Base-by-base conservation (phyloP, 1,139 yeast genomes). In the Scheffersomyces segobiensis region DNA sequence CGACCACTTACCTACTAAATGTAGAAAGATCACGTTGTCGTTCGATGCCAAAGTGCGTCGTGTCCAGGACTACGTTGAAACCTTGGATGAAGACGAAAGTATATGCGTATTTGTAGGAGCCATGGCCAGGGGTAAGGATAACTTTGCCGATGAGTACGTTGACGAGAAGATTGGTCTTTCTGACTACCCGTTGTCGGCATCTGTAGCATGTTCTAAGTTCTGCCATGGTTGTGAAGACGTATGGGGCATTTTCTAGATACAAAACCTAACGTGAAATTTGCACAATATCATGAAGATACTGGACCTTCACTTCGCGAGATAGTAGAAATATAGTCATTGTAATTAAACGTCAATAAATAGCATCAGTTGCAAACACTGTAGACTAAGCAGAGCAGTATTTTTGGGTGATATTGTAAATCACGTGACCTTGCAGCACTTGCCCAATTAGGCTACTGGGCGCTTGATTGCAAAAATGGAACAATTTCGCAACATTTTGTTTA, bases 141-240 rank as follows among this genome's bases (percentile, higher is more conserved):
- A 87, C 66, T 95, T 95, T 76, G 99, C 99, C 48, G 99, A 95
- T 74, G 98, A 93, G 75, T 93, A 75, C 71, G 97, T 93, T 53
- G 99, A 95, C 73, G 99, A 95, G 74, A 95, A 95, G 72, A 90
- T 95, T 63, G 98, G 98, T 67, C 88, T 95, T 61, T 92, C 98
- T 46, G 93, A 93, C 70, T 95, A 93, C 73, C 97, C 99, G 56
- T 84, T 95, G 63, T 91, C 97, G 59, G 99, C 99, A 4, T 92
- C 98, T 20, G 98, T 96, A 59, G 98, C 99, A 22, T 95, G 98
- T 76, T 91, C 97, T 65, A 95, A 95, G 77, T 93, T 95, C 79
- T 93, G 98, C 74, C 99, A 95, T 72, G 98, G 98, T 56, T 93
- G 97, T 72, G 99, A 95, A 79, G 99, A 95, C 75, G 96, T 96